Base-by-base conservation (phyloP, 2,329 filamentous ascomycete species). In the Scleromitrula shiraiana region DNA sequence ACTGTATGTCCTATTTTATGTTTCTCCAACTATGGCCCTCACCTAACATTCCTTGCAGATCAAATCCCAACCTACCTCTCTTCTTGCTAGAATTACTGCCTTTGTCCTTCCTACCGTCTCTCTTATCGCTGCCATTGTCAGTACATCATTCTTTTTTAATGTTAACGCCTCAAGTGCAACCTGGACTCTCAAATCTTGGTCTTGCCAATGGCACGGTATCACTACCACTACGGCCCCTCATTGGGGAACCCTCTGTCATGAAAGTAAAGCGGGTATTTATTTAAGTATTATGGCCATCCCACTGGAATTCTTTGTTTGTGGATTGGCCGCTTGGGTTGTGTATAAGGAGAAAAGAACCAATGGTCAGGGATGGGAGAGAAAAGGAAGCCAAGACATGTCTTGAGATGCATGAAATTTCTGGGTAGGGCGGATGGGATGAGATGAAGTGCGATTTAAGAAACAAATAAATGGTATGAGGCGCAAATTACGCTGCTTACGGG, bases 121-220 rank as follows among this genome's bases (percentile, higher is more conserved):
- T 51, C 67, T 75, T 43, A 61, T 67, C 39, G 71, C 68, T 10
- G 70, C 74, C 32, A 60, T 80, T 41, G 66, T 80, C 47, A 71
- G 73, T 52, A 73, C 78, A 59, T 65, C 70, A 43, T 71, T 82
- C 62, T 80, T 77, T 62, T 82, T 80, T 58, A 68, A 68, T 46
- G 68, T 77, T 62, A 76, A 80, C 55, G 62, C 70, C 15, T 80
- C 78, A 3, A 64, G 64, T 12, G 68, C 67, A 7, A 65, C 67
- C 50, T 76, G 79, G 59, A 78, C 76, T 6, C 64, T 82, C 9
- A 69, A 80, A 59, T 79, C 75, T 63, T 83, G 79, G 79, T 75
- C 71, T 33, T 83, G 79, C 62, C 76, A 76, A 53, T 83, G 79
- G 78, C 64, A 66, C 7, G 58, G 67, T 19, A 65, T 80, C n/a